Base-by-base conservation (phyloP, 2,329 filamentous ascomycete species). In the Colletotrichum sp. region DNA sequence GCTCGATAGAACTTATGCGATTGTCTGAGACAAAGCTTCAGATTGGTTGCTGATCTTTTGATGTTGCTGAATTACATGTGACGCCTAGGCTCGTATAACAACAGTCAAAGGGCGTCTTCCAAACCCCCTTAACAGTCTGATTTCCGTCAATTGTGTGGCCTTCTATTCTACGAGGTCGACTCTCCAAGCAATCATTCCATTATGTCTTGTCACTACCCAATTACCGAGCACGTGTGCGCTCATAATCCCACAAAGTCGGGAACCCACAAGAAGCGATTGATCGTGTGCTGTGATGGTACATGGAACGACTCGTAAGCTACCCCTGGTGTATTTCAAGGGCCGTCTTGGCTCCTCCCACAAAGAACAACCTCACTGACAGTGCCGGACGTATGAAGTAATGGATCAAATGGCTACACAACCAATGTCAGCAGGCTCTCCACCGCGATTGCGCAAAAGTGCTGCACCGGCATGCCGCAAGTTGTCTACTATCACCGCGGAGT, bases 201-300 rank as follows among this genome's bases (percentile, higher is more conserved):
- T 7, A 52, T 52, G 44, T 52, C 44, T 13, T 52, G 44, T 52
- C 44, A 52, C n/a, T 13, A 52, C 10, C 44, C 44, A 21, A 52
- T 52, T 7, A 52, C 44, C 2, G 44, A 52, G 44, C 44, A 52
- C n/a, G 44, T 52, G 4, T 52, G 44, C 12, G 44, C 44, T 52
- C 44, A 52, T 52, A 13, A 52, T 21, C 44, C 44, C 44, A 7
- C 44, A 7, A 52, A 52, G 44, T 52, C 44, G 44, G 44, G 44
- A 13, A 52, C 67, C 12, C 34, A 78, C 57, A 65, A 55, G 7
- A 82, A 82, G 55, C 79, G 80, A 1, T 67, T 82, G 10, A 74
- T 85, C 57, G 79, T 84, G 49, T 86, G 84, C 75, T 85, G 83
- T 60, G 84, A 86, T 76, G 84, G 84, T 15, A 84, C 84, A 18